phyloP scores from a whole-genome alignment of 495 filamentous ascomycete species.

The Immersiella caudata region DNA sequence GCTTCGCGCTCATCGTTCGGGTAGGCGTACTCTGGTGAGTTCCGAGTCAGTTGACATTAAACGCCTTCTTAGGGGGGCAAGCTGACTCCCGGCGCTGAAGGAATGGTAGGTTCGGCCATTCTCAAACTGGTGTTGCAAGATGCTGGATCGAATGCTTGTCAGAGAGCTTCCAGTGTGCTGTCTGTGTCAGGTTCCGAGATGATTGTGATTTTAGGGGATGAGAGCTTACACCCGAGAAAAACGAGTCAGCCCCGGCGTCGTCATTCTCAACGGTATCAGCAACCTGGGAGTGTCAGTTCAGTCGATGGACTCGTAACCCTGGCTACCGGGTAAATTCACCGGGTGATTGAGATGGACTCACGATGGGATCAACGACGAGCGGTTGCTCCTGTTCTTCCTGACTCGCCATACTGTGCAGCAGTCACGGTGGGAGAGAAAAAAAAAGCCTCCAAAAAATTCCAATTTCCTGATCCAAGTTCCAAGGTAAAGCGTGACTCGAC shows the following conservation, averaged over 20 bases:
- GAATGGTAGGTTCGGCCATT: constrained; percentile 14
- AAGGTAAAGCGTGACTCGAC: too few relatives aligned
- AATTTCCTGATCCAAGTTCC: too few relatives aligned
- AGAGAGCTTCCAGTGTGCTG: neutral
- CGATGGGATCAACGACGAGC: neutral
- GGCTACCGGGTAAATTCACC: too few relatives aligned
- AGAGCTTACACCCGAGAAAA: neutral
- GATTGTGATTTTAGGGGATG: too few relatives aligned
- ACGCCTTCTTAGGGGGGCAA: neutral
- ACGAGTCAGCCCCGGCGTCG: neutral
- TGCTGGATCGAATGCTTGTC: neutral
- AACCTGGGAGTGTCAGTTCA: neutral
- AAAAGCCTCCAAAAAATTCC: neutral
- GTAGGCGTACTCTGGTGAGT: constrained; percentile 3
- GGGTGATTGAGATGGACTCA: neutral
- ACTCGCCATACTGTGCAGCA: neutral
- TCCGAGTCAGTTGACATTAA: constrained; percentile 1
- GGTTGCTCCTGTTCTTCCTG: neutral
- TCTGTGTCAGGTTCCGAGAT: too few relatives aligned
- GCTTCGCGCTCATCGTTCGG: constrained; percentile 3
- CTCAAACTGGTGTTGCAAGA: neutral
- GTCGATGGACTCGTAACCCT: too few relatives aligned
- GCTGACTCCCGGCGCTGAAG: constrained; percentile 13
- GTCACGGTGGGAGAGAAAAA: neutral
- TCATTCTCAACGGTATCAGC: neutral